These are phyloP conservation scores for Durio zibethinus DNA, from an alignment of 345 rosid genomes.

Conservation along the genomic window DNA sequence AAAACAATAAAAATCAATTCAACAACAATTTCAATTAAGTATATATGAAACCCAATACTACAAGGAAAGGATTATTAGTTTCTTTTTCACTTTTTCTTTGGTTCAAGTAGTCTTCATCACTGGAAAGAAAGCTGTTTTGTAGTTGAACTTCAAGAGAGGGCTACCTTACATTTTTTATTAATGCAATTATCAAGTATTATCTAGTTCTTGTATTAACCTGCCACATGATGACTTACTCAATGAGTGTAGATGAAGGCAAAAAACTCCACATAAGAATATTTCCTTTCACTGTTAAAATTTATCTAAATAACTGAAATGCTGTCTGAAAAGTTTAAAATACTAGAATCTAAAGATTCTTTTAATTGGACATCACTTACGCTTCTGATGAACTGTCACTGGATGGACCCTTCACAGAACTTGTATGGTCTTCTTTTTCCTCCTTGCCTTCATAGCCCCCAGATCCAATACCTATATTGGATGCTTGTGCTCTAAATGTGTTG, in stretches of 20 bases:
- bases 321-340: not conserved
- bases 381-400: conserved; percentile 39
- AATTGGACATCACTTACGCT: conserved; percentile 45
- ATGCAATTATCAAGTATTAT: not conserved
- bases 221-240: not conserved
- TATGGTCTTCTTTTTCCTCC: conserved; percentile 50
- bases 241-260: not conserved
- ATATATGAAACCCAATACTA: not conserved
- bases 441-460: conserved; percentile 56
- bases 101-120: not conserved
- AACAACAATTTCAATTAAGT: not conserved
- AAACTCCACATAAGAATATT: not conserved
- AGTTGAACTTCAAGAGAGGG: not conserved
- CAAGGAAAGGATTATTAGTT: not conserved
- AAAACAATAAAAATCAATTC: not conserved
- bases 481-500: conserved; percentile 45
- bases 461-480: conserved; percentile 66
- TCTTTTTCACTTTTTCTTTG: not conserved
- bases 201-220: not conserved
- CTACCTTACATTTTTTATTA: not conserved
- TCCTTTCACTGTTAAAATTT: not conserved
- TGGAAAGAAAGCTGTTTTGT: not conserved
- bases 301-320: not conserved
- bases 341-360: not conserved
- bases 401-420: conserved; percentile 35